phyloP scores from a whole-genome alignment of 2,329 filamentous ascomycete species.

The Stagonosporopsis chrysanthemi region DNA sequence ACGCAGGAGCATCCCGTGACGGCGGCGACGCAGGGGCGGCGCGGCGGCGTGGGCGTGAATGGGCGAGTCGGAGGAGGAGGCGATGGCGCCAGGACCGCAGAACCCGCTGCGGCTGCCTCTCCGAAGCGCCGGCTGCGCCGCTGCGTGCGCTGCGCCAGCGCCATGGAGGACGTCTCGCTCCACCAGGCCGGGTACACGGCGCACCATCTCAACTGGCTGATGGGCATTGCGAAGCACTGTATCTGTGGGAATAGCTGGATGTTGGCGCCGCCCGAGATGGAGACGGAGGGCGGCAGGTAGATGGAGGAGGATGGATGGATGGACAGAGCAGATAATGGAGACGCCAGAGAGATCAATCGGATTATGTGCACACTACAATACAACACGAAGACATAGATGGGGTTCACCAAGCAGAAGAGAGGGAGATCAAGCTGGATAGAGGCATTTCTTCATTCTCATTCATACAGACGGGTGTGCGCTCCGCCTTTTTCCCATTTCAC shows the following conservation, averaged over 20 bases:
- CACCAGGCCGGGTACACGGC: slow-evolving; percentile 40
- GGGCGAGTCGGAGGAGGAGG: too few relatives aligned
- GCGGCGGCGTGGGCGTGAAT: too few relatives aligned
- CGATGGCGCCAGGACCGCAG: too few relatives aligned
- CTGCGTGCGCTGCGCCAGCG: slow-evolving; percentile 56
- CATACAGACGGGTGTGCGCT: slow-evolving; percentile 15
- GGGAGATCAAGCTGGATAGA: background rate
- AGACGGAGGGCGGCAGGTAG: slow-evolving; percentile 27
- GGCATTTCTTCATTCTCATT: slow-evolving; percentile 34
- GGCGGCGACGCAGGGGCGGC: slow-evolving; percentile 9
- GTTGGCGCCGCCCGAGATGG: slow-evolving; percentile 32
- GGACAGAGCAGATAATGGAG: too few relatives aligned
- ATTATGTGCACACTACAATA: too few relatives aligned
- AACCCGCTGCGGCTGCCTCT: background rate
- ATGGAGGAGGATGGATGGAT: background rate
- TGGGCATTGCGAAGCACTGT: slow-evolving; percentile 50
- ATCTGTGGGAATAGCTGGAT: slow-evolving; percentile 50
- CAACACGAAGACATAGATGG: background rate
- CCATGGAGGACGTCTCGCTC: slow-evolving; percentile 55
- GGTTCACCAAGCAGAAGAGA: too few relatives aligned
- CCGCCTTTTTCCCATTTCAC: slow-evolving; percentile 24
- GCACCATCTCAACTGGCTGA: slow-evolving; percentile 45
- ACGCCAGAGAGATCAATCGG: background rate
- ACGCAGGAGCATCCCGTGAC: slow-evolving; percentile 34
- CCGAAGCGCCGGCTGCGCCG: slow-evolving; percentile 36